Evolutionary conservation across 768 basidiomycete genomes (phyloP).

Genomic region (Ramaria sp.): DNA sequence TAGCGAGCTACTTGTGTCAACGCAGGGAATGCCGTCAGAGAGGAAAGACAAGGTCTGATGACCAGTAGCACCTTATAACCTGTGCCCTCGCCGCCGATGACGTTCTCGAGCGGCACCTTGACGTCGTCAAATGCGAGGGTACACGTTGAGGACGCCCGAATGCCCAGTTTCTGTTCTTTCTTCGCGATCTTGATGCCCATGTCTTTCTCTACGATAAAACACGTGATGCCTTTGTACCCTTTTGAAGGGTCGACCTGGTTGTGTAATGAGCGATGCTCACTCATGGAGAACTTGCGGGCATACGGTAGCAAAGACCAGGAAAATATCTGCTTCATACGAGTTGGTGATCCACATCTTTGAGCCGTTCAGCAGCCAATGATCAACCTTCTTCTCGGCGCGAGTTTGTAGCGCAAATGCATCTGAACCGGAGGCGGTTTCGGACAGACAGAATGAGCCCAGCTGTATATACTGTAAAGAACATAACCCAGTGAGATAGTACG

Average conservation of each 20-base stretch:
- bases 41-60: background rate
- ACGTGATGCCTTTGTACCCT: slow-evolving; percentile 99
- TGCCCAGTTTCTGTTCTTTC: slow-evolving; percentile 98
- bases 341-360: slow-evolving; percentile 99
- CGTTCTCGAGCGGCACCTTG: slow-evolving; percentile 72
- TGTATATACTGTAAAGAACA: slow-evolving; percentile 21
- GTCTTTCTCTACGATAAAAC: slow-evolving; percentile 91
- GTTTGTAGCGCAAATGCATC: slow-evolving; percentile 97
- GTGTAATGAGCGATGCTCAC: background rate
- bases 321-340: slow-evolving; percentile 82
- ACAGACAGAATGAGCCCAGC: slow-evolving; percentile 95
- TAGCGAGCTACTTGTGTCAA: slow-evolving; percentile 54
- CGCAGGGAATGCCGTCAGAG: background rate
- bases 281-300: slow-evolving; percentile 15
- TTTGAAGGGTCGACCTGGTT: slow-evolving; percentile 70
- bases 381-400: slow-evolving; percentile 78
- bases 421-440: slow-evolving; percentile 86
- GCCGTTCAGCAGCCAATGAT: slow-evolving; percentile 84
- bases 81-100: slow-evolving; percentile 85
- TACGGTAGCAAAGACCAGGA: slow-evolving; percentile 93
- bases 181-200: slow-evolving; percentile 97
- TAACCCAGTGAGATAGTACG: background rate
- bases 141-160: slow-evolving; percentile 92
- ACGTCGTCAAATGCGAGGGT: slow-evolving; percentile 91
- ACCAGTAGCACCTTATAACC: slow-evolving; percentile 66